Percentiles rank a stretch among this genome's conserved stretches.
These are phyloP conservation scores for Oryza glumipatula DNA, from an alignment of 176 grass and related monocot genomes.

Conservation along the genomic window DNA sequence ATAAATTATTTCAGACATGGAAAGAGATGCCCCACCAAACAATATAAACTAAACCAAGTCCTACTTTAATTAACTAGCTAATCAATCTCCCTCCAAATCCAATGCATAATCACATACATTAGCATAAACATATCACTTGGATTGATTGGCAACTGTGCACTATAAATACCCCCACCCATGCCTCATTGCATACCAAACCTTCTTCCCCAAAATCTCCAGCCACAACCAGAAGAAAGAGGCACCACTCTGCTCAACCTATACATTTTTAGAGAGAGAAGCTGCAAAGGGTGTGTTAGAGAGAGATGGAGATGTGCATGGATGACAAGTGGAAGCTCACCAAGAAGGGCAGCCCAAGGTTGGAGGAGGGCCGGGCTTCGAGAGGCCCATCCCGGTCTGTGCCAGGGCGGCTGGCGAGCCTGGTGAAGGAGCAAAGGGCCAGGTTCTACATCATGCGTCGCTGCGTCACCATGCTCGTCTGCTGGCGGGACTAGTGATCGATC, in stretches of 20 bases:
- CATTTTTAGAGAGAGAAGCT: background rate
- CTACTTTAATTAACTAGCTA: slow-evolving; percentile 1
- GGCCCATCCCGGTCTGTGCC: slow-evolving; percentile 28
- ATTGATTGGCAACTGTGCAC: background rate
- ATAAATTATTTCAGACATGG: slow-evolving; percentile 38
- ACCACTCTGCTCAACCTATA: no score
- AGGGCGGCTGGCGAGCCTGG: slow-evolving; percentile 52
- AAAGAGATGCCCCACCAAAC: slow-evolving; percentile 39
- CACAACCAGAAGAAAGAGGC: background rate
- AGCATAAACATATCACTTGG: background rate
- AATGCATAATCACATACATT: slow-evolving; percentile 12
- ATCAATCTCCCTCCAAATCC: background rate
- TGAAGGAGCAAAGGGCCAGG: slow-evolving; percentile 75
- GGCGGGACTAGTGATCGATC: slow-evolving; percentile 47
- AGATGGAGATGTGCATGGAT: slow-evolving; percentile 59
- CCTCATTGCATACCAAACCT: background rate
- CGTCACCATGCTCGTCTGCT: slow-evolving; percentile 80
- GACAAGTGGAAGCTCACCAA: slow-evolving; percentile 52
- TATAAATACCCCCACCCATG: slow-evolving; percentile 30
- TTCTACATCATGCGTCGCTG: slow-evolving; percentile 94
- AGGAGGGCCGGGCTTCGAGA: background rate
- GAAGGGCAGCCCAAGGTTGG: slow-evolving; percentile 35
- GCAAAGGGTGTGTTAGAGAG: background rate
- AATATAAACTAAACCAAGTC: background rate
- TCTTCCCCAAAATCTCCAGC: background rate